Conservation (phyloP, 768 basidiomycete species). For the Pluteus cervinus region DNA sequence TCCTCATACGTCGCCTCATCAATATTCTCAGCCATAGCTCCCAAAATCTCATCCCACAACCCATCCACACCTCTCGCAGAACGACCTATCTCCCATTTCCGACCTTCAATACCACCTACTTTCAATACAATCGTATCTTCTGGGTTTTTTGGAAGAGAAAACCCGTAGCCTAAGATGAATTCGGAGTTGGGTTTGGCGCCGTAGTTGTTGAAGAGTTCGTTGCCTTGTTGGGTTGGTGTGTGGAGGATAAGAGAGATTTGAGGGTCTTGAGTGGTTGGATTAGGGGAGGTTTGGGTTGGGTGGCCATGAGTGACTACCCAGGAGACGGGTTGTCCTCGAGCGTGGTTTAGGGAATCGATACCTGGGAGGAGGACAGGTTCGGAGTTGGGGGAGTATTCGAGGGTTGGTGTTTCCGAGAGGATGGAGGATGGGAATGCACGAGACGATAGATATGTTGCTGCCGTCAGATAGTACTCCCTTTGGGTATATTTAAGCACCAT, state of each 20-base stretch:
- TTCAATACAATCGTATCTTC: constrained; percentile 84
- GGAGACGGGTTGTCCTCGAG: constrained; percentile 71
- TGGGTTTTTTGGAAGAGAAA: constrained; percentile 70
- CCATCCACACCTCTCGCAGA: constrained; percentile 45
- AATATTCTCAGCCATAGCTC: constrained; percentile 18
- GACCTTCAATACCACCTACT: constrained; percentile 48
- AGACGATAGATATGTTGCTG: constrained; percentile 77
- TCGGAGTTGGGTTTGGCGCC: constrained; percentile 89
- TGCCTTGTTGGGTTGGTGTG: constrained; percentile 26
- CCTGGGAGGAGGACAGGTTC: constrained; percentile 84
- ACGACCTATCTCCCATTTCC: constrained; percentile 62
- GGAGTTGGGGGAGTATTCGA: constrained; percentile 43
- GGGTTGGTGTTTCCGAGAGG: constrained; percentile 50
- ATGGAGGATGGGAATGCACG: constrained; percentile 87
- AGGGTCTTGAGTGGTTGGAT: constrained; percentile 15
- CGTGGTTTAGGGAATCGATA: constrained; percentile 83
- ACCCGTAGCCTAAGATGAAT: constrained; percentile 89
- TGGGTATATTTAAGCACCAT: constrained; percentile 5
- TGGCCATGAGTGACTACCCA: constrained; percentile 67
- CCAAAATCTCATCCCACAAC: constrained; percentile 53
- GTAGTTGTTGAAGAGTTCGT: constrained; percentile 86
- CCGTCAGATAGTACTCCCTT: constrained; percentile 69
- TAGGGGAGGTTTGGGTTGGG: constrained; percentile 17
- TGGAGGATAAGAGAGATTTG: constrained; percentile 62
- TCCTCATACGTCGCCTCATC: constrained; percentile 43